Base-by-base conservation (phyloP, 1,284 basidiomycete genomes). In the Pseudozyma tsukubaensis region DNA sequence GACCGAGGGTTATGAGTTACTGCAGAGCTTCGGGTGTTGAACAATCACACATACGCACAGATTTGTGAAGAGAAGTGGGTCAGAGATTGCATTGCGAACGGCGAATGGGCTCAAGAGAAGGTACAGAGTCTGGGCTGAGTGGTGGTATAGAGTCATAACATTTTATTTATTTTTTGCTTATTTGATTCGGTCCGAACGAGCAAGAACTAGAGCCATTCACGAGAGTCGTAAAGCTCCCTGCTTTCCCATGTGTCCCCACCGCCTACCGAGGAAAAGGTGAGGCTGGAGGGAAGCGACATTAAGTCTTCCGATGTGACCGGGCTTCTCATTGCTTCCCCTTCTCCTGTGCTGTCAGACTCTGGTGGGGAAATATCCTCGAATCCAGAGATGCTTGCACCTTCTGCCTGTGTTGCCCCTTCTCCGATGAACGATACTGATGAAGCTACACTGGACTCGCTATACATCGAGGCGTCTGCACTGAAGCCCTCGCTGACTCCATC, bases 141-240 rank as follows among this genome's bases (percentile, higher is more conserved):
- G 19, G 21, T 24, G 21, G 19, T 47, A 9, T 47, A 10, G 12
- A 24, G 21, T 29, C 24, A 29, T 29, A 29, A 29, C 6, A 6
- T 29, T 29, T 29, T 29, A 37, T 34, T 19, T 29, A 6, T 29
- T 29, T 29, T 29, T 21, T 34, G 12, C 3, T 19, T 36, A 51
- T 36, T 13, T 16, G 4, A 39, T 3, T 24, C 19, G 21, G 24
- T 18, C 8, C 18, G 37, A 24, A 7, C 14, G 13, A 21, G 18
- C 12, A 11, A 24, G 16, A 39, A 6, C 14, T 53, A 43, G 16
- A 19, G 14, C 43, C 43, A 45, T 13, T 34, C 52, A 16, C 40
- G n/a, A 3, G 55, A 64, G 36, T 64, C 61, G 34, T 37, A 48
- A 39, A 39, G 24, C 24, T 29, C 24, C 24, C 24, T 29, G 24